Evolutionary conservation across 768 basidiomycete genomes (phyloP), one percentile per base, ranked within the genome.

Genomic region (Pisolithus marmoratus): DNA sequence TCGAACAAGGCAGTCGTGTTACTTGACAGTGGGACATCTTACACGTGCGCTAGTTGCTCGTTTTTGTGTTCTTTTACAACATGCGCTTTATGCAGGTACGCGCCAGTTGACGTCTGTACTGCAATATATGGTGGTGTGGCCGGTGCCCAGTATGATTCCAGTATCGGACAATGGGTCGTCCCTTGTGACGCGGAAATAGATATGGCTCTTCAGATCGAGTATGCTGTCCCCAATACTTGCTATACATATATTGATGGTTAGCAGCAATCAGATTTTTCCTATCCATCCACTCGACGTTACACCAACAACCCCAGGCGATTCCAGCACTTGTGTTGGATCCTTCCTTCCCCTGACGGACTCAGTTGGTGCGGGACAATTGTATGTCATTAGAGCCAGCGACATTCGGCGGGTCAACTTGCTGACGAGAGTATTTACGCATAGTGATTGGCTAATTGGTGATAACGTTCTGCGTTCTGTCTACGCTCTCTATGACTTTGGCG

Each of bases 371-470:
- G 83, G 77, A 53, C 74, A 89, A 68, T 90, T 88, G 87, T 86
- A 61, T 43, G 83, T 73, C 36, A 15, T 42, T 43, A n/a, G 31
- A 8, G 52, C 53, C 29, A 36, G 37, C 53, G 44, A 26, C 14
- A 41, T 42, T 47, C 15, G 46, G 20, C 23, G 14, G 36, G 6
- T 34, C 23, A 23, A 49, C 19, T 31, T 19, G 31, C 46, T 36
- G 47, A 52, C 60, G 38, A 61, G 41, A 24, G 17, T 46, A 48
- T 38, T 49, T 41, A 48, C 50, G 53, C 11, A 34, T 54, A 90
- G 88, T 62, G 90, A 93, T 64, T 86, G 87, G 83, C 74, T 93
- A 42, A 63, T 91, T 49, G 90, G 90, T 20, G 90, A 87, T 67
- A 91, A 88, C 60, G 77, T 90, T 63, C 76, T 93, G 53, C 88